These are phyloP conservation scores for Botryotinia narcissicola DNA, from an alignment of 2,329 filamentous ascomycete species.

Conservation along the genomic window DNA sequence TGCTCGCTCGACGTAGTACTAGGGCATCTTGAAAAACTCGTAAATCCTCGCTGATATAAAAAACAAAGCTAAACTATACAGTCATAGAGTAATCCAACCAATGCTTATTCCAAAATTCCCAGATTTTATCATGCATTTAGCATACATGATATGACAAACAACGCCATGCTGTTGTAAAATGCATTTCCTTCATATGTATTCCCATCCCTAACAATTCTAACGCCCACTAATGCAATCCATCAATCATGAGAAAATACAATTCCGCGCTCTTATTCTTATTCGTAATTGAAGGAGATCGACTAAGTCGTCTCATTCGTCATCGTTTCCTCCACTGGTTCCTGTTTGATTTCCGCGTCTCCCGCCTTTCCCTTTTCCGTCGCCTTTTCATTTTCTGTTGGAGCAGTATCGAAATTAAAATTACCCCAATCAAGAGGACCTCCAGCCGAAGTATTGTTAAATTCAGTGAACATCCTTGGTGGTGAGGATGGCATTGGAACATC, in stretches of 20 bases:
- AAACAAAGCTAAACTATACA: neutral
- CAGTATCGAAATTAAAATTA: slow-evolving; percentile 8
- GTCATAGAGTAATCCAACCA: neutral
- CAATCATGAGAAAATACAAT: slow-evolving; percentile 8
- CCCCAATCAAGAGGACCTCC: slow-evolving; percentile 14
- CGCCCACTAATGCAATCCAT: slow-evolving; percentile 4
- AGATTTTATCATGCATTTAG: neutral
- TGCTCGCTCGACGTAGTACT: neutral
- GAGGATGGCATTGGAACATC: slow-evolving; percentile 47
- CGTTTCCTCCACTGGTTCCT: slow-evolving; percentile 25
- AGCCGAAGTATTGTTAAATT: slow-evolving; percentile 22
- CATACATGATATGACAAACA: neutral
- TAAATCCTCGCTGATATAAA: neutral
- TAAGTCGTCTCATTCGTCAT: neutral
- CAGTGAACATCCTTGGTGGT: slow-evolving; percentile 42
- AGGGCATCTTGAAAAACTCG: neutral
- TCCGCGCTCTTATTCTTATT: neutral
- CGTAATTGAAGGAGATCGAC: slow-evolving; percentile 1
- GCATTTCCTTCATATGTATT: neutral
- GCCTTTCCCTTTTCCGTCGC: neutral
- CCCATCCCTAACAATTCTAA: neutral
- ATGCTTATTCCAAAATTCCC: neutral
- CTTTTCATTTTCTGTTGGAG: neutral
- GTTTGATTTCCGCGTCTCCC: slow-evolving; percentile 25
- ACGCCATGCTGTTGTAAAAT: neutral